These are phyloP conservation scores for Erodium maritimum DNA, from an alignment of 345 rosid genomes.

Conservation along the genomic window DNA sequence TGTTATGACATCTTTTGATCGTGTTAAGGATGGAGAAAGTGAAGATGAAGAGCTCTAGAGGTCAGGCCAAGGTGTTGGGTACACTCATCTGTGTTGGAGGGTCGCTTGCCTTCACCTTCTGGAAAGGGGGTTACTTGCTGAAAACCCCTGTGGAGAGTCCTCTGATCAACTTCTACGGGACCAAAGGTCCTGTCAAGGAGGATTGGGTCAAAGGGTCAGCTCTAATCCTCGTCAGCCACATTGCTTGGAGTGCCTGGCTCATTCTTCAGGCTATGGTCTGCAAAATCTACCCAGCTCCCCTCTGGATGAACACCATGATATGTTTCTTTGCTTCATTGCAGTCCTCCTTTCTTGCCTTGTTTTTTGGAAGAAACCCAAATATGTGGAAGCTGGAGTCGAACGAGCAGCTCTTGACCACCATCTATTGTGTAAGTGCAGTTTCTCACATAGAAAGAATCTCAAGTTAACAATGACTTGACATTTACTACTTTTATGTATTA, in stretches of 20 bases:
- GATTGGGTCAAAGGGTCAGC: conserved; percentile 37
- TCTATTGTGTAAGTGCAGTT: conserved; percentile 19
- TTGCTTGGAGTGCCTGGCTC: conserved; percentile 36
- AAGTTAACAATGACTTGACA: too few species aligned
- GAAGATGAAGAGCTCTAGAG: conserved; percentile 15
- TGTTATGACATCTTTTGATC: neutral
- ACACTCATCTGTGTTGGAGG: conserved; percentile 22
- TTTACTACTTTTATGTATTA: neutral
- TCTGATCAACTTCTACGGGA: conserved; percentile 17
- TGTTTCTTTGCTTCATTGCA: conserved; percentile 38
- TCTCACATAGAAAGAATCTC: neutral
- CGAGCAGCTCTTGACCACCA: conserved; percentile 27
- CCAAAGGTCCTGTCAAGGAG: conserved; percentile 10
- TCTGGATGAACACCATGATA: conserved; percentile 27
- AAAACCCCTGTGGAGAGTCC: conserved; percentile 24
- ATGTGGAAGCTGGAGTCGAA: conserved; percentile 35
- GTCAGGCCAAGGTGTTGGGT: conserved; percentile 29
- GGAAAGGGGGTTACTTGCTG: conserved; percentile 31
- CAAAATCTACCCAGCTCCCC: conserved; percentile 25
- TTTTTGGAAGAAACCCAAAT: conserved; percentile 20
- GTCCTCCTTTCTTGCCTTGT: conserved; percentile 24
- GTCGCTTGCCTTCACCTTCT: conserved; percentile 33
- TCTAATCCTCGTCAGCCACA: conserved; percentile 25
- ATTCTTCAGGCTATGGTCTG: conserved; percentile 22
- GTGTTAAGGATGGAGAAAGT: conserved; percentile 36